These are phyloP conservation scores for Thelephora aurantiotincta DNA, from an alignment of 768 basidiomycete genomes.

Conservation along the genomic window DNA sequence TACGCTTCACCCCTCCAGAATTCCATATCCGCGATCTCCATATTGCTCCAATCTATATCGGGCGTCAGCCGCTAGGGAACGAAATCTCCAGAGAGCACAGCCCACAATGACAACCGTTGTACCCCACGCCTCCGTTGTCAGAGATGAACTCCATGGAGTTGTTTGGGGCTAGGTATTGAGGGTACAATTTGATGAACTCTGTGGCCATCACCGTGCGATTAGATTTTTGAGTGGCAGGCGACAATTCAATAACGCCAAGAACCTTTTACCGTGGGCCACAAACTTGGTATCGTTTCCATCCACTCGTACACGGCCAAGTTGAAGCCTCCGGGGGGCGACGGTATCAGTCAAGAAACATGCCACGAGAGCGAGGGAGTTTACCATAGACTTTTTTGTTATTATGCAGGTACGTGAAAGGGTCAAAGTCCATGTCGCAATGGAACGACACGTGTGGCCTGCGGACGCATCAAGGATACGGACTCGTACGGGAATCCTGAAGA, in stretches of 20 bases:
- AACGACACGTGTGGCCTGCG: conserved; percentile 57
- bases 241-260: conserved; percentile 14
- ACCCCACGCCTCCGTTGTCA: conserved; percentile 47
- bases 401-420: conserved; percentile 64
- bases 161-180: conserved; percentile 37
- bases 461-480: neutral
- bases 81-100: neutral
- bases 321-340: conserved; percentile 26
- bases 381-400: conserved; percentile 44
- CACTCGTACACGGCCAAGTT: conserved; percentile 54
- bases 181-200: conserved; percentile 45
- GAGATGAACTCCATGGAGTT: conserved; percentile 56
- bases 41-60: conserved; percentile 45
- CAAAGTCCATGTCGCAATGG: conserved; percentile 52
- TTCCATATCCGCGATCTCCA: conserved; percentile 77
- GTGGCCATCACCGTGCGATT: no score
- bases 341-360: neutral
- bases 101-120: conserved; percentile 55
- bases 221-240: conserved; percentile 18
- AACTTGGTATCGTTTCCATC: conserved; percentile 43
- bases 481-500: conserved; percentile 12
- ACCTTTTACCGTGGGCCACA: conserved; percentile 50
- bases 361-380: neutral
- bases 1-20: conserved; percentile 85
- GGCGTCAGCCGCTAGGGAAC: neutral